These are phyloP conservation scores for Aspergillus bridgeri DNA, from an alignment of 495 filamentous ascomycete species.

Conservation along the genomic window DNA sequence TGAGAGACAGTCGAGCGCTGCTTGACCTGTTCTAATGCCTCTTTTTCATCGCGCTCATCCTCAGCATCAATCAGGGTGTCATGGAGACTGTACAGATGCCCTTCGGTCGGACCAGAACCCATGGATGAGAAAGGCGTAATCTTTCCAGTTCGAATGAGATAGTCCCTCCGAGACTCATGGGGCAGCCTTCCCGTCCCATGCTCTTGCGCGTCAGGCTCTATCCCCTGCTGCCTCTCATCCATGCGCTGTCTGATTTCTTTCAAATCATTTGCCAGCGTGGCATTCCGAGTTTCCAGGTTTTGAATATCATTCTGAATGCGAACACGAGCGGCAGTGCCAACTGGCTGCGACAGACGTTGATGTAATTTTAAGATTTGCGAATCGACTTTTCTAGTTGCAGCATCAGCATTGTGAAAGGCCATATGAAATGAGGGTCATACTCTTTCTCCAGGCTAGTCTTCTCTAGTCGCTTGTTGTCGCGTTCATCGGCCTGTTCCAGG, in stretches of 20 bases:
- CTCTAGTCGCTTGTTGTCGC: constrained; percentile 80
- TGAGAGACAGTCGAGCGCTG: constrained; percentile 61
- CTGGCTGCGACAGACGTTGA: constrained; percentile 47
- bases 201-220: constrained; percentile 38
- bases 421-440: constrained; percentile 23
- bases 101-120: constrained; percentile 48
- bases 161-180: constrained; percentile 80
- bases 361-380: constrained; percentile 47
- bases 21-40: constrained; percentile 44
- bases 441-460: constrained; percentile 64
- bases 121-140: constrained; percentile 91
- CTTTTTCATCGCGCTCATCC: constrained; percentile 57
- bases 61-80: constrained; percentile 76
- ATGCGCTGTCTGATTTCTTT: constrained; percentile 76
- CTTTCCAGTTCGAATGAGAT: constrained; percentile 90
- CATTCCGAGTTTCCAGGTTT: constrained; percentile 58
- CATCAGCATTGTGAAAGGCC: constrained; percentile 10
- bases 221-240: constrained; percentile 58
- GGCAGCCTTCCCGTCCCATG: constrained; percentile 57
- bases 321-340: constrained; percentile 43
- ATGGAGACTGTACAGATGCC: constrained; percentile 58
- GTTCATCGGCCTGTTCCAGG: constrained; percentile 79
- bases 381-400: constrained; percentile 38
- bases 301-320: constrained; percentile 60
- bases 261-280: constrained; percentile 62